Conservation (phyloP, 2,329 filamentous ascomycete genomes). For the Pseudogymnoascus sp. region DNA sequence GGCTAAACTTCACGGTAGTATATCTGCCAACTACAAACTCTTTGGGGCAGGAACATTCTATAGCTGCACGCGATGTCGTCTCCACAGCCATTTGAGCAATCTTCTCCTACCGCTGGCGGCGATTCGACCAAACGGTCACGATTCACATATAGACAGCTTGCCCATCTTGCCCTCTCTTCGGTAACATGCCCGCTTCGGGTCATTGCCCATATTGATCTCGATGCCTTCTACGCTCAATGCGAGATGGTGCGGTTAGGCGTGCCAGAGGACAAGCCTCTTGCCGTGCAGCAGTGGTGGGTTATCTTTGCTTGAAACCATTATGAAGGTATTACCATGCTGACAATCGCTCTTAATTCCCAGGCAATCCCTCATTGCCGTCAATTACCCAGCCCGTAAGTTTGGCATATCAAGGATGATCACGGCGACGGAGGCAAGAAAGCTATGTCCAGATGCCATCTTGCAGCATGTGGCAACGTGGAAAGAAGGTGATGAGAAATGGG, state of each 20-base stretch:
- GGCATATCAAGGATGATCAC: constrained; percentile 74
- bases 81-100: constrained; percentile 36
- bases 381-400: constrained; percentile 79
- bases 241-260: constrained; percentile 80
- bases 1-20: not conserved
- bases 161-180: constrained; percentile 62
- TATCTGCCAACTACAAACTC: not conserved
- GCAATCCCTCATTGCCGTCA: constrained; percentile 91
- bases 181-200: constrained; percentile 72
- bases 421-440: constrained; percentile 70
- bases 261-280: constrained; percentile 68
- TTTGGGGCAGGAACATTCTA: not conserved
- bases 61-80: constrained; percentile 33
- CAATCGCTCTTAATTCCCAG: constrained; percentile 30
- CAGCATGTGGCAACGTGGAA: constrained; percentile 95
- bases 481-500: constrained; percentile 86
- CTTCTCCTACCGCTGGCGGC: constrained; percentile 33
- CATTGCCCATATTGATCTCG: constrained; percentile 85
- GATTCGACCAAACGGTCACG: constrained; percentile 39
- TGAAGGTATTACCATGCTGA: not conserved
- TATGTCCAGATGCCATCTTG: constrained; percentile 73
- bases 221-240: constrained; percentile 96
- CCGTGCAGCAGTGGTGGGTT: constrained; percentile 79
- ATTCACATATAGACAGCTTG: constrained; percentile 79
- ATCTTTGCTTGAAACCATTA: not conserved